Evolutionary conservation across 257 asterid species (phyloP), one percentile per base, ranked within the genome.

Genomic region (Lavandula angustifolia): DNA sequence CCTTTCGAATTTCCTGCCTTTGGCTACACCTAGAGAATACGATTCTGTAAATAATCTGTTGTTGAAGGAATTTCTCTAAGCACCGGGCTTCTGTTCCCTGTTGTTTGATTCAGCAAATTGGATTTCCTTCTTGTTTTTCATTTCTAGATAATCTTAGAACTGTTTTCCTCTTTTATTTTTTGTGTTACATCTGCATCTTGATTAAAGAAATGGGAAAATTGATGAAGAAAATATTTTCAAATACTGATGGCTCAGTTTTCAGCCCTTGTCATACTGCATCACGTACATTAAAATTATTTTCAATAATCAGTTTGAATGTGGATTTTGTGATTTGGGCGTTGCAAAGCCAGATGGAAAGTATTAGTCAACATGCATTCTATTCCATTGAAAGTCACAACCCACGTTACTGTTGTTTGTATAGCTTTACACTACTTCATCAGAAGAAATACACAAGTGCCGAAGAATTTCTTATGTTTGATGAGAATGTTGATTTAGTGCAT

Each of bases 301-400:
- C 38, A 56, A 53, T 17, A 37, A 33, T 49, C 14, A 63, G 61
- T 54, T 56, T 58, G 53, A 65, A 33, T 42, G 37, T 60, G 13
- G 62, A 34, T 56, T 31, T 46, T 9, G 35, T 58, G 43, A 34
- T 53, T 34, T 14, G 56, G n/a, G n/a, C n/a, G n/a, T n/a, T n/a
- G n/a, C n/a, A n/a, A n/a, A n/a, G n/a, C n/a, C n/a, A n/a, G n/a
- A n/a, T n/a, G n/a, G n/a, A n/a, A n/a, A n/a, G n/a, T n/a, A n/a
- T n/a, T n/a, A n/a, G n/a, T n/a, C n/a, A n/a, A n/a, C n/a, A n/a
- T n/a, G n/a, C n/a, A n/a, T n/a, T n/a, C n/a, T n/a, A n/a, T n/a
- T n/a, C n/a, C n/a, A n/a, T n/a, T n/a, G n/a, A n/a, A n/a, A n/a
- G n/a, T n/a, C n/a, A n/a, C n/a, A n/a, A n/a, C n/a, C n/a, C n/a